These are phyloP conservation scores for Apiospora kogelbergensis DNA, from an alignment of 2,329 filamentous ascomycete species.

Conservation along the genomic window DNA sequence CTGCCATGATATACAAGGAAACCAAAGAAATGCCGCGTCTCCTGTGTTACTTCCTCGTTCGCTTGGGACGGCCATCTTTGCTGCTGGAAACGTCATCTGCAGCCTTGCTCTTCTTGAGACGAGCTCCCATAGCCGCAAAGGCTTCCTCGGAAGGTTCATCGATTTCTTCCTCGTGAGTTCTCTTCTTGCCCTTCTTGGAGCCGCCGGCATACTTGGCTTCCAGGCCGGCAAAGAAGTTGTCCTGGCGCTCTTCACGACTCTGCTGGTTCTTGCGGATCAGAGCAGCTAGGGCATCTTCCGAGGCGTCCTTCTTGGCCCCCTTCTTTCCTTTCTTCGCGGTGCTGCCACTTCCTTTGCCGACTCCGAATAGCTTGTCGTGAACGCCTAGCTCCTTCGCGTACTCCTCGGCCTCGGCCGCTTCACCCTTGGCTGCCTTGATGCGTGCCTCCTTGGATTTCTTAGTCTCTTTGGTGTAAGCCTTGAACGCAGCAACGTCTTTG, in stretches of 20 bases:
- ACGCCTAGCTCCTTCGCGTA: slow-evolving; percentile 74
- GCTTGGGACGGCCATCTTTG: slow-evolving; percentile 12
- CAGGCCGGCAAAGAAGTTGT: slow-evolving; percentile 77
- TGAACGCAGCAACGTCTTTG: slow-evolving; percentile 65
- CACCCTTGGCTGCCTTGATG: slow-evolving; percentile 61
- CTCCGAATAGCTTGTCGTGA: slow-evolving; percentile 66
- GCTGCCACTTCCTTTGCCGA: slow-evolving; percentile 13
- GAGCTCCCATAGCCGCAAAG: slow-evolving; percentile 57
- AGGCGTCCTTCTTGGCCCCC: slow-evolving; percentile 38
- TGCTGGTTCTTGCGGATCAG: slow-evolving; percentile 73
- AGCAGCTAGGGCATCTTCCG: slow-evolving; percentile 63
- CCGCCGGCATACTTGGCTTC: slow-evolving; percentile 38
- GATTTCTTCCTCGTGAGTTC: slow-evolving; percentile 54
- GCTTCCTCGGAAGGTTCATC: slow-evolving; percentile 55
- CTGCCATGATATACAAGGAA: slow-evolving; percentile 9
- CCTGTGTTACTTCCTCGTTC: slow-evolving; percentile 15
- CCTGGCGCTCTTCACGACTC: slow-evolving; percentile 64
- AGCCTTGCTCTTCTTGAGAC: slow-evolving; percentile 39
- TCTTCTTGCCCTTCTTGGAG: slow-evolving; percentile 53
- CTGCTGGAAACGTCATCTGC: slow-evolving; percentile 16
- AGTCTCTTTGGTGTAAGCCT: slow-evolving; percentile 72
- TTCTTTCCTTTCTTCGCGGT: slow-evolving; percentile 44
- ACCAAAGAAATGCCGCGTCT: not conserved
- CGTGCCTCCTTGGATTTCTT: slow-evolving; percentile 61
- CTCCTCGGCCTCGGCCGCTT: slow-evolving; percentile 72